Evolutionary conservation across 306 rosid species (phyloP).

Genomic region (Lathyrus oleraceus): DNA sequence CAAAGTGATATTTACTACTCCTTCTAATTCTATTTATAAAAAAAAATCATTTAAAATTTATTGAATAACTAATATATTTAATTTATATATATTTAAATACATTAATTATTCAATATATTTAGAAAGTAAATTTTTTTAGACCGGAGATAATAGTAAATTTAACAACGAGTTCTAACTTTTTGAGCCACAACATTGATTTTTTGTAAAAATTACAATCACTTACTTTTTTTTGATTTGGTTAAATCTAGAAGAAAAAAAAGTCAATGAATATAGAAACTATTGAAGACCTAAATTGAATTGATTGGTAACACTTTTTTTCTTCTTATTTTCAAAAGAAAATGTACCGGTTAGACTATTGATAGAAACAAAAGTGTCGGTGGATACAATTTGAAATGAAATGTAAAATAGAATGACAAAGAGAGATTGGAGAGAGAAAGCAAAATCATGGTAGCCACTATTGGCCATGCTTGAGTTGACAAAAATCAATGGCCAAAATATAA

Average conservation of each 20-base stretch:
- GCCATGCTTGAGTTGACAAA: conserved; percentile 39
- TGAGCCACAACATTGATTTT: too few species aligned
- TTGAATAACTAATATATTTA: too few species aligned
- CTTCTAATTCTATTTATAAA: too few species aligned
- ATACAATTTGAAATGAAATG: conserved; percentile 36
- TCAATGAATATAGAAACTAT: conserved; percentile 24
- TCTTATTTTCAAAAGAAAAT: conserved; percentile 36
- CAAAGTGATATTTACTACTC: too few species aligned
- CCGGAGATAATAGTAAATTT: too few species aligned
- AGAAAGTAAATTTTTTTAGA: too few species aligned
- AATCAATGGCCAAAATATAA: conserved; percentile 26
- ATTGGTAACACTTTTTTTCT: conserved; percentile 26
- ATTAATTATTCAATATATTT: too few species aligned
- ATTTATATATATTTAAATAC: too few species aligned
- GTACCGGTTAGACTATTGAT: conserved; percentile 14
- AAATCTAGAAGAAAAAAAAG: conserved; percentile 28
- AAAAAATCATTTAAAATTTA: too few species aligned
- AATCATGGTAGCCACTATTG: conserved; percentile 36
- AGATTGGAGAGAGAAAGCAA: conserved; percentile 35
- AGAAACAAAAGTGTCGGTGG: conserved; percentile 34
- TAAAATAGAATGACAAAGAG: conserved; percentile 27
- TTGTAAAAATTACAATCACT: not conserved
- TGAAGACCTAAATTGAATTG: conserved; percentile 25
- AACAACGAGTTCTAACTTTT: too few species aligned
- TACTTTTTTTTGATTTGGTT: conserved; percentile 34